Evolutionary conservation across 495 filamentous ascomycete genomes (phyloP), one percentile per base, ranked within the genome.

Genomic region (Jackrogersella minutella): DNA sequence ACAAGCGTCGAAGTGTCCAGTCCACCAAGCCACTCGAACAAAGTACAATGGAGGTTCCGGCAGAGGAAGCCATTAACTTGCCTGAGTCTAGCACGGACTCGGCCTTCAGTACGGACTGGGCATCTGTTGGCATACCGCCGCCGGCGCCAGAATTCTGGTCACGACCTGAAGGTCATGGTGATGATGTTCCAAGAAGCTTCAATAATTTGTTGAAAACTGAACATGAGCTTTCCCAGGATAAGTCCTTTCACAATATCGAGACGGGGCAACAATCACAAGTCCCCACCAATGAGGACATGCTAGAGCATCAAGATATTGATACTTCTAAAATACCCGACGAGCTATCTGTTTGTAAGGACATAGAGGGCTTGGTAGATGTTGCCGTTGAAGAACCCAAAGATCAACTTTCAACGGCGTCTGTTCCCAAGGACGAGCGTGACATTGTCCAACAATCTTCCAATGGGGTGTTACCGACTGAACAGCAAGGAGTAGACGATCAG

Each of bases 1-100:
- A 75, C 50, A 66, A 62, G 36, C 73, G 53, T 34, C 72, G 74
- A 31, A 76, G 52, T 61, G 54, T 68, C 14, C 64, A 70, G 30
- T 55, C 68, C 14, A 52, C 60, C 24, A 70, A 71, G 8, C 56
- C 71, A 19, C 50, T 58, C 13, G 68, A 67, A 41, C 64, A 69
- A 22, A 33, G 8, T 30, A 19, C 50, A 40, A 66, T 61, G 41
- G 68, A 72, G 31, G 47, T 39, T 6, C 56, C 67, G 5, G 10
- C 5, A 44, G 59, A 72, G 7, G 36, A 14, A 14, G 41, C 13
- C 26, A 22, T 16, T 34, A 51, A 49, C 11, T 22, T 62, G 26
- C 39, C 62, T 37, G 9, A 14, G 40, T 37, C 64, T 36, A n/a
- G n/a, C 58, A 67, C 5, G 21, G n/a, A n/a, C n/a, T n/a, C 34